Evolutionary conservation across 305 asterid genomes (phyloP).

Genomic region (Plantago lanceolata): DNA sequence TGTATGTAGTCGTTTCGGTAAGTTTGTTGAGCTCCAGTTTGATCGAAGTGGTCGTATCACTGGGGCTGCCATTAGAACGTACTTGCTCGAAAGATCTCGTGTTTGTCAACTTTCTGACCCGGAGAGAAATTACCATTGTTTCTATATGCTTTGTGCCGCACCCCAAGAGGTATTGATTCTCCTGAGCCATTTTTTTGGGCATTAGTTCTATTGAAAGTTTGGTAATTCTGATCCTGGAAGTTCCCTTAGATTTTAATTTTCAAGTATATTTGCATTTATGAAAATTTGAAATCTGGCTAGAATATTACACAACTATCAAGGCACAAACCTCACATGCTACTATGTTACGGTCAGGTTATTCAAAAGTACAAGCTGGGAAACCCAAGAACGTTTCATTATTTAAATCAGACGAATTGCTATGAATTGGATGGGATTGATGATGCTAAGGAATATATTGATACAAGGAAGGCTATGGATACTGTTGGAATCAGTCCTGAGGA

Average conservation of each 20-base stretch:
- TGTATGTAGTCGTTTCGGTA: slow-evolving; percentile 76
- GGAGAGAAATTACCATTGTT: slow-evolving; percentile 85
- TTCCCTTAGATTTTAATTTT: background rate
- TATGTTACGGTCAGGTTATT: slow-evolving; percentile 46
- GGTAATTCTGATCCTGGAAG: background rate
- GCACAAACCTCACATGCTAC: slow-evolving; percentile 21
- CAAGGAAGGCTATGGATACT: slow-evolving; percentile 95
- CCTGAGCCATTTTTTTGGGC: background rate
- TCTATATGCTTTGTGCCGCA: slow-evolving; percentile 88
- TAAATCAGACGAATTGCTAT: slow-evolving; percentile 83
- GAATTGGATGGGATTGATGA: slow-evolving; percentile 84
- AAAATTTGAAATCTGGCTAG: background rate
- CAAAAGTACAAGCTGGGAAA: slow-evolving; percentile 72
- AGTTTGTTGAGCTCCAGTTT: slow-evolving; percentile 87
- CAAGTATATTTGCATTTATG: background rate
- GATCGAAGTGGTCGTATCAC: slow-evolving; percentile 69
- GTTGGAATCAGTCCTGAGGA: slow-evolving; percentile 89
- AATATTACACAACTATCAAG: background rate
- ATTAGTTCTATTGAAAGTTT: background rate
- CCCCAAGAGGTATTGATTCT: slow-evolving; percentile 56
- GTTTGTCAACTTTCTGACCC: slow-evolving; percentile 91
- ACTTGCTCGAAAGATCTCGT: slow-evolving; percentile 86
- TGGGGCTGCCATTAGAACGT: slow-evolving; percentile 87
- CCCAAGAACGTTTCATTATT: slow-evolving; percentile 86
- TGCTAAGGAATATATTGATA: slow-evolving; percentile 68